These are phyloP conservation scores for Fusarium praegraminearum DNA, from an alignment of 2,329 filamentous ascomycete genomes.

Conservation along the genomic window DNA sequence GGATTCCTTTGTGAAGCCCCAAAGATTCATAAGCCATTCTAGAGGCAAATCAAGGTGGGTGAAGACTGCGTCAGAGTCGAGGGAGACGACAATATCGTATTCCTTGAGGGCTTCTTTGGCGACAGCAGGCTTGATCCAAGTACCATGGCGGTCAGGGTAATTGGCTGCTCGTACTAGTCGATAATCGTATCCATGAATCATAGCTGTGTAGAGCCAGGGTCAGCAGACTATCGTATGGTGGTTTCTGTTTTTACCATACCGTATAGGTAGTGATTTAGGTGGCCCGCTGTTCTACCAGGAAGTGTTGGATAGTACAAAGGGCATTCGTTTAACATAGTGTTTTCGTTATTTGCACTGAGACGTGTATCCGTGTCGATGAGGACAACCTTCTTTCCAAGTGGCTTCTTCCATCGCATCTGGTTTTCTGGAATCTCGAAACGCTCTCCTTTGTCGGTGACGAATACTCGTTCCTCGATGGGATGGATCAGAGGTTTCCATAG, in stretches of 20 bases:
- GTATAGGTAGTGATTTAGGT: conserved; percentile 44
- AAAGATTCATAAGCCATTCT: conserved; percentile 62
- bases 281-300: conserved; percentile 14
- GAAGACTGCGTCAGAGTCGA: conserved; percentile 60
- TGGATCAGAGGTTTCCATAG: conserved; percentile 26
- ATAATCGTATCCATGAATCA: conserved; percentile 63
- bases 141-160: conserved; percentile 57
- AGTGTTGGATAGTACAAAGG: conserved; percentile 1
- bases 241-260: conserved; percentile 1
- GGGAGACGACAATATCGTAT: conserved; percentile 58
- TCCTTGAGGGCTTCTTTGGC: conserved; percentile 54
- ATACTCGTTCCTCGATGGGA: conserved; percentile 2
- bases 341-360: not conserved
- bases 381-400: not conserved
- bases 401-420: conserved; percentile 17
- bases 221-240: not conserved
- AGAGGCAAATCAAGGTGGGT: conserved; percentile 57
- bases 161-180: conserved; percentile 59
- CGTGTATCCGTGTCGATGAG: conserved; percentile 24
- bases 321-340: conserved; percentile 16
- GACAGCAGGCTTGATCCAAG: conserved; percentile 60
- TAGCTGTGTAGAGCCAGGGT: conserved; percentile 12
- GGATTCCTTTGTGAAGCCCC: conserved; percentile 56
- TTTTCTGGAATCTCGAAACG: conserved; percentile 6
- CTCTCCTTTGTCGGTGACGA: conserved; percentile 24